A percentile compares a stretch with the other conserved stretches of the same genome.
phyloP scores from a whole-genome alignment of 1,139 yeast genomes.

The Geotrichum bryndzae region DNA sequence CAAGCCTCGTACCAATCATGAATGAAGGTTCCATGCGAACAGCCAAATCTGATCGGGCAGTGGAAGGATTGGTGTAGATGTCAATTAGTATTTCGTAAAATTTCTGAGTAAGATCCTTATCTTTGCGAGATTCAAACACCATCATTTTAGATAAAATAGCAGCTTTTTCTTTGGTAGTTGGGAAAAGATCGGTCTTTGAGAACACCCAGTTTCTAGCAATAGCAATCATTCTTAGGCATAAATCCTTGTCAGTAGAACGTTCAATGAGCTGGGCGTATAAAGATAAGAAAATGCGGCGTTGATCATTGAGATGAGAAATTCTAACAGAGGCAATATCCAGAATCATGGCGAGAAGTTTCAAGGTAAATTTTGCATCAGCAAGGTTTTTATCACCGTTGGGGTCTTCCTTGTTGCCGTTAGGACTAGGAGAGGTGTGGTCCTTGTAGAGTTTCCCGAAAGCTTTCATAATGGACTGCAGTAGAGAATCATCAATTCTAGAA shows the following conservation, averaged over 20 bases:
- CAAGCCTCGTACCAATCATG: slow-evolving; percentile 82
- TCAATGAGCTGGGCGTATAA: slow-evolving; percentile 86
- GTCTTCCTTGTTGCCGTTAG: slow-evolving; percentile 27
- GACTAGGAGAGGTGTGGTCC: slow-evolving; percentile 55
- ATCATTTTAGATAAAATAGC: slow-evolving; percentile 91
- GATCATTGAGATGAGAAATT: slow-evolving; percentile 83
- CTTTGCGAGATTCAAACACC: slow-evolving; percentile 85
- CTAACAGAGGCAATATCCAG: slow-evolving; percentile 74
- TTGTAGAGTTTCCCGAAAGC: slow-evolving; percentile 83
- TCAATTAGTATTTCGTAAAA: slow-evolving; percentile 85
- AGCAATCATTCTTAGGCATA: slow-evolving; percentile 67
- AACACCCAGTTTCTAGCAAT: slow-evolving; percentile 89
- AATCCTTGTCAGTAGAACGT: slow-evolving; percentile 70
- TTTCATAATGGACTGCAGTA: slow-evolving; percentile 72
- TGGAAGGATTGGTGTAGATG: slow-evolving; percentile 74
- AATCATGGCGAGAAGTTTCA: slow-evolving; percentile 67
- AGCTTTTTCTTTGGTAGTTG: slow-evolving; percentile 94
- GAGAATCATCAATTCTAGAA: slow-evolving; percentile 55
- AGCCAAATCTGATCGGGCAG: slow-evolving; percentile 82
- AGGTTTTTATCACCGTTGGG: slow-evolving; percentile 10
- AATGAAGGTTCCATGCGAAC: slow-evolving; percentile 97
- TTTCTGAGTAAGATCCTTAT: slow-evolving; percentile 68
- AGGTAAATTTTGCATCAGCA: slow-evolving; percentile 67
- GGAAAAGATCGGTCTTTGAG: slow-evolving; percentile 74
- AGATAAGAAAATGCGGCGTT: slow-evolving; percentile 80